phyloP scores from a whole-genome alignment of 2,329 filamentous ascomycete genomes.

The Onygenales sp. region DNA sequence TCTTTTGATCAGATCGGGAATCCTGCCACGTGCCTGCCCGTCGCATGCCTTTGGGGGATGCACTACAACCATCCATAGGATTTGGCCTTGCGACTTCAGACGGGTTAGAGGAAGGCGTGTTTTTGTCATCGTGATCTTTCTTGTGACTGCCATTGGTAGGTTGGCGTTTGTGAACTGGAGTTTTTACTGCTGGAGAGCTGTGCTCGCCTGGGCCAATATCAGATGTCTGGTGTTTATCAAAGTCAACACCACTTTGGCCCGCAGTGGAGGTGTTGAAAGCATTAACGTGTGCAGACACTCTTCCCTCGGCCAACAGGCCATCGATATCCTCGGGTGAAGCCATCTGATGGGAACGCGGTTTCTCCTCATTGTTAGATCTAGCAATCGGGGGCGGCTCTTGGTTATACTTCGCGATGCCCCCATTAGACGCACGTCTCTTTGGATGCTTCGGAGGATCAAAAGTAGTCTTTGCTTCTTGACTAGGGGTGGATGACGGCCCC shows the following conservation, averaged over 20 bases:
- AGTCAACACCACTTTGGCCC: neutral
- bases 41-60: neutral
- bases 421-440: neutral
- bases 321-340: slow-evolving; percentile 11
- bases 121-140: neutral
- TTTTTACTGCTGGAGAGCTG: slow-evolving; percentile 6
- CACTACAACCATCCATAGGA: neutral
- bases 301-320: slow-evolving; percentile 12
- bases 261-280: slow-evolving; percentile 1
- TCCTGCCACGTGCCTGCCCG: neutral
- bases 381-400: neutral
- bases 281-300: slow-evolving; percentile 9
- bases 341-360: neutral
- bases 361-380: neutral
- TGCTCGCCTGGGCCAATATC: slow-evolving; percentile 9
- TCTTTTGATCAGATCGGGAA: slow-evolving; percentile 4
- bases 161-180: neutral
- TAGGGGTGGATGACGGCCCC: neutral
- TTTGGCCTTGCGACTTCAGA: neutral
- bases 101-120: neutral
- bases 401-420: neutral
- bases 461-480: neutral
- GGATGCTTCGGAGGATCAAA: neutral
- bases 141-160: neutral
- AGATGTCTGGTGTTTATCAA: neutral